Evolutionary conservation across 2,329 filamentous ascomycete genomes (phyloP), one percentile per base, ranked within the genome.

Genomic region (Drechslerella dactyloides): DNA sequence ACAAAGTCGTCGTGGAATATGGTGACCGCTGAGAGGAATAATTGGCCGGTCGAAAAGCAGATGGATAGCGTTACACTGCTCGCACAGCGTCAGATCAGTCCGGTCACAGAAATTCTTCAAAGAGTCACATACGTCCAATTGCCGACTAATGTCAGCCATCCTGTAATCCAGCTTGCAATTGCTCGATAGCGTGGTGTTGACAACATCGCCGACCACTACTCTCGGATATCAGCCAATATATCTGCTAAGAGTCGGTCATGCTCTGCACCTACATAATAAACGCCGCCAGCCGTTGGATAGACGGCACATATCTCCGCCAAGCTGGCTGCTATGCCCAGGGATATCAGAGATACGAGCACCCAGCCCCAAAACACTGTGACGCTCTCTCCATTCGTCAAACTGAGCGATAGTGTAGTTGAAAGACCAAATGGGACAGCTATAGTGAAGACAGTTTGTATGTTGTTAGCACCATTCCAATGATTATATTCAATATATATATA

Each of bases 341-440:
- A 87, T 74, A 89, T 85, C 40, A 89, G 78, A 2, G 85, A 87
- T 27, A 89, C 84, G 35, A 89, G 79, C 1, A 89, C 83, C 87
- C 85, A 90, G 44, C 89, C 89, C 83, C 86, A 90, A 74, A 90
- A 80, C 44, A 90, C 83, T 23, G 87, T 89, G 15, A 90, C 88
- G 48, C 83, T 83, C 78, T 89, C 86, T 21, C 89, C 89, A 78
- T 90, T 87, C 17, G 84, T 84, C 27, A 90, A 82, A 21, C 86
- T 86, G 77, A 89, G 88, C 79, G 85, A 87, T 73, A 90, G 81
- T 1, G 88, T 90, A 15, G 88, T 90, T 30, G 83, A 85, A 40
- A 90, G 81, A 37, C 88, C 88, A 75, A 87, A 89, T 0, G 87
- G 87, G 10, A 87, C 87, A 10, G 88, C 62, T 62, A 37, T 58